Percentiles rank a stretch among this genome's conserved stretches.
phyloP scores from a whole-genome alignment of 2,329 filamentous ascomycete genomes.

The Blastomyces gilchristii region DNA sequence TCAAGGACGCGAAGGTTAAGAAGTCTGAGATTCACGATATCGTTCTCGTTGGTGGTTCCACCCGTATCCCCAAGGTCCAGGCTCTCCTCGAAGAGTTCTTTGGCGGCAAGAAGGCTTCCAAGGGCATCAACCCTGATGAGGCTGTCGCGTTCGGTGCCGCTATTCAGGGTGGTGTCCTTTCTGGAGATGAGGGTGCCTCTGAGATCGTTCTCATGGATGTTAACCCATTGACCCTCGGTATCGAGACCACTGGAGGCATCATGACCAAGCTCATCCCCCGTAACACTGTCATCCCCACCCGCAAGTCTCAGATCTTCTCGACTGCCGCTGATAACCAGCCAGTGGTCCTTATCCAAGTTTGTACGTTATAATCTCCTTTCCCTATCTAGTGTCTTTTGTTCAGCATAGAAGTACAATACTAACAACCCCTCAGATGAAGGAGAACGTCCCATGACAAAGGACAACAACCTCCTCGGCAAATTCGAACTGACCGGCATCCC shows the following conservation, averaged over 20 bases:
- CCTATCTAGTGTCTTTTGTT: background rate
- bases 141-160: conserved; percentile 96
- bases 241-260: conserved; percentile 92
- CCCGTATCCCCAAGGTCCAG: conserved; percentile 98
- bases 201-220: conserved; percentile 91
- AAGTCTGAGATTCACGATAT: conserved; percentile 94
- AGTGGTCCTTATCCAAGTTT: conserved; percentile 90
- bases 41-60: conserved; percentile 94
- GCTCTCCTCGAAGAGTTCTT: conserved; percentile 93
- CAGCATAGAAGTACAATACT: conserved; percentile 9
- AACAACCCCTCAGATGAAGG: conserved; percentile 51
- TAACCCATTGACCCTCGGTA: conserved; percentile 91
- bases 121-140: conserved; percentile 99
- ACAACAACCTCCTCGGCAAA: conserved; percentile 95
- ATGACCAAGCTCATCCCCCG: conserved; percentile 96
- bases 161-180: conserved; percentile 90
- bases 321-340: conserved; percentile 95
- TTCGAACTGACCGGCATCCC: conserved; percentile 96
- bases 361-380: conserved; percentile 22
- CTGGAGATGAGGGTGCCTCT: conserved; percentile 72
- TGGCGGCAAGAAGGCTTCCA: conserved; percentile 88
- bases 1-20: conserved; percentile 96
- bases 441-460: conserved; percentile 87
- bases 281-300: conserved; percentile 88
- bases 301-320: conserved; percentile 97